These are phyloP conservation scores for Parastagonospora avenae DNA, from an alignment of 2,329 filamentous ascomycete species.

Conservation along the genomic window DNA sequence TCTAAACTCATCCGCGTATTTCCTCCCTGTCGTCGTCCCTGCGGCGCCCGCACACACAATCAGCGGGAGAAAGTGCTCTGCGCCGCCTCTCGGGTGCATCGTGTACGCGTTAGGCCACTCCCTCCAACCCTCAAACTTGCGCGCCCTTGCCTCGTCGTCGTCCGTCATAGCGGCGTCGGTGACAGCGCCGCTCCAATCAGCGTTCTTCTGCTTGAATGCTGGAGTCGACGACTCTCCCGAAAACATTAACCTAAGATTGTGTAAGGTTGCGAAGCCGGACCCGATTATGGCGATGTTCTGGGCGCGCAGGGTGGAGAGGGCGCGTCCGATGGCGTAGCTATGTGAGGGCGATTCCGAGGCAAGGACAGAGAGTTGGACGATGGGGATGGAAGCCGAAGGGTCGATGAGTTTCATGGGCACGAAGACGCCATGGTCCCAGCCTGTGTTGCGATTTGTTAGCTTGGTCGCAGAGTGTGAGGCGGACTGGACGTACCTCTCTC, in stretches of 20 bases:
- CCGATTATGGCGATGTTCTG: conserved; percentile 64
- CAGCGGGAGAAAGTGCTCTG: conserved; percentile 66
- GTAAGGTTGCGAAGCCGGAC: conserved; percentile 65
- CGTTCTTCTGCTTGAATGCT: conserved; percentile 37
- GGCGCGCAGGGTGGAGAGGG: conserved; percentile 56
- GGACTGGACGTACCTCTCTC: conserved; percentile 34
- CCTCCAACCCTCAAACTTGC: conserved; percentile 56
- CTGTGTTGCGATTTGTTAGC: conserved; percentile 20
- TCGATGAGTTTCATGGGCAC: conserved; percentile 61
- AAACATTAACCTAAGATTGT: conserved; percentile 60
- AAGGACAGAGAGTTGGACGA: conserved; percentile 64
- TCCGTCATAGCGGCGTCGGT: conserved; percentile 48
- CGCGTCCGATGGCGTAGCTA: conserved; percentile 60
- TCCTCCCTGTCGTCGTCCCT: conserved; percentile 49
- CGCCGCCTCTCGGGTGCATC: conserved; percentile 60
- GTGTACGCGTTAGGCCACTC: conserved; percentile 54
- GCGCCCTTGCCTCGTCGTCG: conserved; percentile 44
- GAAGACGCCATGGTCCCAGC: conserved; percentile 68
- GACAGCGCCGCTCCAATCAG: conserved; percentile 56
- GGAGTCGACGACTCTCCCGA: conserved; percentile 28
- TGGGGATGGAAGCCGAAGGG: conserved; percentile 58
- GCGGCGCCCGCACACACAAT: conserved; percentile 61
- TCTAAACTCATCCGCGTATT: conserved; percentile 57
- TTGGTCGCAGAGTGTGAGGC: not conserved
- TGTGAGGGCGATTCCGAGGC: conserved; percentile 55